Base-by-base conservation (phyloP, 129 eudicot genomes). In the Oenanthe sinensis region DNA sequence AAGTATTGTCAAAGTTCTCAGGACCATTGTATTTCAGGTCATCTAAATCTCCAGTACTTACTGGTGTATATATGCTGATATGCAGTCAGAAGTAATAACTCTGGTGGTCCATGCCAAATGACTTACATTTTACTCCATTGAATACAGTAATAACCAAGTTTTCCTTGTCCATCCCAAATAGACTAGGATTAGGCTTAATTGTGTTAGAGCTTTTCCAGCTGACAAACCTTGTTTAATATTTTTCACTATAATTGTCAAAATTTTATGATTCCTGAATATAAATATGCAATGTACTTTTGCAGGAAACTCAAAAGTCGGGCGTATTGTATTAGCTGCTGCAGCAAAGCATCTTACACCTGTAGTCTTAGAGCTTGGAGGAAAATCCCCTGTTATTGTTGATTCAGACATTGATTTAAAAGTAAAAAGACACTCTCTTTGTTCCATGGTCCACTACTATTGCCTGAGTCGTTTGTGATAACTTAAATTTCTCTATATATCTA, bases 281-380 rank as follows among this genome's bases (percentile, higher is more conserved):
- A 75, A 73, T 65, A 24, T 10, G 69, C 55, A 68, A 22, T 47
- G 79, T 80, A 26, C 48, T 45, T 79, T 50, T 88, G 79, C 55
- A 93, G 98, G 98, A 52, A 94, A 90, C 71, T 87, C 89, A 62
- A 92, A 82, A 80, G 96, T 94, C 33, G 98, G 90, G 37, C 85
- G 98, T 55, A 47, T 94, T 33, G 83, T 94, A 76, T 79, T 91
- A 87, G 87, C 97, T 79, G 98, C 98, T 84, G 98, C 97, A 73
- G 97, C 93, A 44, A 93, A 89, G 84, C 88, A 93, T 85, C 90
- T 91, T 71, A 93, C 98, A n/a, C 98, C 98, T 55, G 98, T 93
- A 33, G 83, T 83, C 48, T 89, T 93, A 88, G 98, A 93, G 84
- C 98, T 93, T 72, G 98, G 98, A 79, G 98, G 98, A 83, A 94